A percentile compares a stretch with the other conserved stretches of the same genome.
These are phyloP conservation scores for Cyberlindnera veronae DNA, from an alignment of 805 yeast species.

Conservation along the genomic window DNA sequence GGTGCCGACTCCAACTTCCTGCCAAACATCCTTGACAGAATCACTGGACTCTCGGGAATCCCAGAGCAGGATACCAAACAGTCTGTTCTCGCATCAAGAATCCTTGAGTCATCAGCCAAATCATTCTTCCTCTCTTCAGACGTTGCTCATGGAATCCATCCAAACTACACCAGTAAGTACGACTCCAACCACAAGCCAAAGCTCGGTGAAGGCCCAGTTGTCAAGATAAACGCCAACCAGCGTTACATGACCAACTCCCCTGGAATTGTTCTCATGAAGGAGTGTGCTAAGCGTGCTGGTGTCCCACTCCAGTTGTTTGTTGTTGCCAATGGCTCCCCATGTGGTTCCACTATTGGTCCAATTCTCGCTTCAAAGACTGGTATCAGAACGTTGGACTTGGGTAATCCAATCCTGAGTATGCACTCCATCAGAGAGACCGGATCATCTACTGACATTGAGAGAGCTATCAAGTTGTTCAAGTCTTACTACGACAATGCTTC, in stretches of 20 bases:
- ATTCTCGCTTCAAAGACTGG: conserved; percentile 86
- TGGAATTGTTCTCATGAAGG: conserved; percentile 75
- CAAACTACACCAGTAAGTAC: conserved; percentile 76
- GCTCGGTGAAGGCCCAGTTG: conserved; percentile 86
- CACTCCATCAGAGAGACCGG: conserved; percentile 93
- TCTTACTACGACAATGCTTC: conserved; percentile 53
- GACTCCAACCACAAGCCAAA: conserved; percentile 78
- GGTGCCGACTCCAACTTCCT: conserved; percentile 94
- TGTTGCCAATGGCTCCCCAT: conserved; percentile 88
- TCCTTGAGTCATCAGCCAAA: conserved; percentile 59
- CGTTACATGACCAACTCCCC: conserved; percentile 92
- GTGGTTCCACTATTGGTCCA: conserved; percentile 97
- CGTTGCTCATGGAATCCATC: conserved; percentile 97
- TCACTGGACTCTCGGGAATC: conserved; percentile 45
- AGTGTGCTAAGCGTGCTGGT: conserved; percentile 59
- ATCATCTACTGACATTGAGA: conserved; percentile 68
- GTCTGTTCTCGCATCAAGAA: conserved; percentile 33
- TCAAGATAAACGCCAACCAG: conserved; percentile 92
- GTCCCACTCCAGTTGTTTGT: conserved; percentile 92
- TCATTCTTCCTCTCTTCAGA: conserved; percentile 91
- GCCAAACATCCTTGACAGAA: conserved; percentile 70
- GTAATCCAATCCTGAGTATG: conserved; percentile 91
- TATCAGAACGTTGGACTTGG: conserved; percentile 81
- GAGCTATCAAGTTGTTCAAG: conserved; percentile 57
- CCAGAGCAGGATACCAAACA: conserved; percentile 27